Base-by-base conservation (phyloP, 768 basidiomycete species). In the Lentinula sp. region DNA sequence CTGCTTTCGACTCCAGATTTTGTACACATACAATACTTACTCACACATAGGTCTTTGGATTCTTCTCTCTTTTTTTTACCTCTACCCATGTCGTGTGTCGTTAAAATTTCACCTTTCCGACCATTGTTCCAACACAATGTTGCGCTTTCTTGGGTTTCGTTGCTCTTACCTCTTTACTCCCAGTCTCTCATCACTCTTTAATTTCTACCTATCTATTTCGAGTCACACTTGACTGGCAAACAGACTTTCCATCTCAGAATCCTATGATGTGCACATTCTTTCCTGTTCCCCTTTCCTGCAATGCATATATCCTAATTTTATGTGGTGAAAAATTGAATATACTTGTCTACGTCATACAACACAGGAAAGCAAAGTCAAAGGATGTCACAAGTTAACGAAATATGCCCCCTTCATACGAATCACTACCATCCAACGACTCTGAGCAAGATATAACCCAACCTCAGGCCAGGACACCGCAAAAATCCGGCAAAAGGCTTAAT, bases 361-460 rank as follows among this genome's bases (percentile, higher is more conserved):
- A 39, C 13, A 9, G 37, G 13, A 39, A 39, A 13, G 37, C 37
- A 39, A 37, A 37, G 37, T 37, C 37, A 11, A 43, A 1, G 43
- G n/a, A 45, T 18, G 46, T 48, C 46, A 48, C 46, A 18, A 39
- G 37, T 39, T 39, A 39, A 39, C 37, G 37, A 6, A 39, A 51
- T 16, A 52, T 58, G 35, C 35, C 51, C 5, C 34, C 42, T 28
- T 59, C 64, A 57, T 76, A 76, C 64, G 68, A 73, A 67, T 70
- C 69, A 62, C 61, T 76, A 23, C 71, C 74, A 9, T 67, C 72
- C 43, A 66, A 66, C 54, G 58, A 71, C 45, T 59, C 65, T 53
- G 61, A 66, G 60, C 39, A 65, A 56, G 54, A 63, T 57, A 43
- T 64, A 60, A 54, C 63, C 61, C 28, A 59, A 13, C 58, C 37